A percentile compares a stretch with the other conserved stretches of the same genome.
phyloP scores from a whole-genome alignment of 805 yeast species.

The Ogataea ganodermae region DNA sequence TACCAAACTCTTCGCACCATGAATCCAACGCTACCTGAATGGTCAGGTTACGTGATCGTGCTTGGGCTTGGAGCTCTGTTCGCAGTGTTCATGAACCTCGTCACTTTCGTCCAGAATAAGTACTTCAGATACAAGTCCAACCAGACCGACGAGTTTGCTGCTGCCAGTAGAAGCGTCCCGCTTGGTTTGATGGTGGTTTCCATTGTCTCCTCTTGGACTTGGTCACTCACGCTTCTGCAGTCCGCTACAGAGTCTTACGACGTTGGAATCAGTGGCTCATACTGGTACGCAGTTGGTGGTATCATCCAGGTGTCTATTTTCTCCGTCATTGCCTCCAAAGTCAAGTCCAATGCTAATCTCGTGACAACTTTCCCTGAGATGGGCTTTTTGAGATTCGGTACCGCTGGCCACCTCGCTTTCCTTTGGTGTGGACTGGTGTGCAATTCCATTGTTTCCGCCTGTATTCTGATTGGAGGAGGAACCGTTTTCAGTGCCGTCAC shows the following conservation, averaged over 20 bases:
- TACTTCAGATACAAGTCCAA: conserved; percentile 21
- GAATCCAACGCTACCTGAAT: conserved; percentile 10
- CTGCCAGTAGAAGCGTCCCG: conserved; percentile 21
- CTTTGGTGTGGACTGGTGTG: conserved; percentile 14
- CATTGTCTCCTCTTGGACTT: conserved; percentile 34
- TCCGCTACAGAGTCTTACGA: conserved; percentile 28
- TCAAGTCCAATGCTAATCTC: conserved; percentile 31
- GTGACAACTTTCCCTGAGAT: conserved; percentile 35
- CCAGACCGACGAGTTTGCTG: conserved; percentile 30
- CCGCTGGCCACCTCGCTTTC: conserved; percentile 19
- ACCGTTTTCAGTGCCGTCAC: conserved; percentile 43
- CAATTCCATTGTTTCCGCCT: conserved; percentile 19
- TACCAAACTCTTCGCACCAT: background rate
- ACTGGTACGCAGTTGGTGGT: conserved; percentile 33
- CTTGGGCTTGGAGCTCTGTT: conserved; percentile 37
- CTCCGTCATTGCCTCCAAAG: conserved; percentile 31
- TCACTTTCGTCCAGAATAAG: conserved; percentile 25
- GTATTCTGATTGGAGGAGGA: conserved; percentile 41
- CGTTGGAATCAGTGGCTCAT: conserved; percentile 30
- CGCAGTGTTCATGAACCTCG: conserved; percentile 30
- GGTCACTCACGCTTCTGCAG: conserved; percentile 33
- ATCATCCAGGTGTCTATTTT: conserved; percentile 31
- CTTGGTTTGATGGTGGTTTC: conserved; percentile 23
- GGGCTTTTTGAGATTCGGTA: conserved; percentile 35
- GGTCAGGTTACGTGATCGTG: conserved; percentile 35